These are phyloP conservation scores for Solanum lignicaule DNA, from an alignment of 257 asterid genomes.

Conservation along the genomic window DNA sequence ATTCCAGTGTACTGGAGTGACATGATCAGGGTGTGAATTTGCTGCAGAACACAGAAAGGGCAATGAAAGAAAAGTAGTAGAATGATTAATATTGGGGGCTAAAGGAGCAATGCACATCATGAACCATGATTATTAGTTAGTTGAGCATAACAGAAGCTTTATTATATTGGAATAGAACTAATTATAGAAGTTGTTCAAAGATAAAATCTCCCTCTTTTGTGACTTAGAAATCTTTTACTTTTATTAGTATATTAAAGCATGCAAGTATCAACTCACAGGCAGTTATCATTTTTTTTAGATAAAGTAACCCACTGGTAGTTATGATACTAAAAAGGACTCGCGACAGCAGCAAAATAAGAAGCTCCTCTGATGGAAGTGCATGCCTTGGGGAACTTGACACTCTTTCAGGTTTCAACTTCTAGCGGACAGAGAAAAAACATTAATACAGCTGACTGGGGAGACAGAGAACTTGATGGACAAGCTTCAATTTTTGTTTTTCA, in stretches of 20 bases:
- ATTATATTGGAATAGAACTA: background rate
- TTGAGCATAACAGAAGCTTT: background rate
- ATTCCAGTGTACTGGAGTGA: constrained; percentile 65
- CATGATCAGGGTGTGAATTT: constrained; percentile 70
- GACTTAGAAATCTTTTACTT: background rate
- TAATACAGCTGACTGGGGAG: background rate
- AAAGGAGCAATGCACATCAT: background rate
- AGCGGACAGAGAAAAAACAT: background rate
- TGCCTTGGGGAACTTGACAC: background rate
- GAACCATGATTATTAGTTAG: background rate
- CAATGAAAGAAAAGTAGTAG: background rate
- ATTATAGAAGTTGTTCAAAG: background rate
- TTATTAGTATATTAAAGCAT: background rate
- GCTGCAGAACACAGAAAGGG: constrained; percentile 40
- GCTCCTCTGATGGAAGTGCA: background rate
- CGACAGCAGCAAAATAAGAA: background rate
- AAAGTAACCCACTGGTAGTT: background rate
- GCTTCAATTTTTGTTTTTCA: background rate
- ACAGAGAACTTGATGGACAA: background rate
- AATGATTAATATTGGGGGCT: background rate
- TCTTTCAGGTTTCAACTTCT: background rate
- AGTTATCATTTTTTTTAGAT: background rate
- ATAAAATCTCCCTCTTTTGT: background rate
- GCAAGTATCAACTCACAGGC: background rate
- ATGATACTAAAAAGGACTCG: background rate